Conservation (phyloP, 148 eudicot genomes). For the Rhododendron kiyosumense region DNA sequence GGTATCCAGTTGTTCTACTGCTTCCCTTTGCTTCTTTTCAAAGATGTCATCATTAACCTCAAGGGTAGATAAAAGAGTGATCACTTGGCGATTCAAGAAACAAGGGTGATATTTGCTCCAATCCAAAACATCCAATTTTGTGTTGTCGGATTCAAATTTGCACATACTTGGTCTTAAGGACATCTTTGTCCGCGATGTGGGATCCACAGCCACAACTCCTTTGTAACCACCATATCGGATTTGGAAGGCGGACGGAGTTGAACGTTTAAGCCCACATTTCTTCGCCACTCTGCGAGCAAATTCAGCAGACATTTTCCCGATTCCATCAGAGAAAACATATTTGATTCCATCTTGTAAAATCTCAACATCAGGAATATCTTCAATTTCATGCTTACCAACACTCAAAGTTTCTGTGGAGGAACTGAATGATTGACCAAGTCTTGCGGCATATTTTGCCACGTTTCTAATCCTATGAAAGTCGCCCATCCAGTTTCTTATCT, state of each 20-base stretch:
- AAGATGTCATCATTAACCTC: conserved; percentile 60
- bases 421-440: conserved; percentile 92
- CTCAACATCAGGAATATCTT: conserved; percentile 53
- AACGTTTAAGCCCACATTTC: conserved; percentile 49
- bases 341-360: conserved; percentile 14
- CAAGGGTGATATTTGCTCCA: conserved; percentile 90
- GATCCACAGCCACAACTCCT: conserved; percentile 93
- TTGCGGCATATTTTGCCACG: conserved; percentile 95
- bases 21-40: conserved; percentile 75
- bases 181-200: conserved; percentile 47
- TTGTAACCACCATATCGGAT: conserved; percentile 87
- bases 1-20: conserved; percentile 53
- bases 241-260: conserved; percentile 76
- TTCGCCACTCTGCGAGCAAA: conserved; percentile 66
- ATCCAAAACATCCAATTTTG: conserved; percentile 62
- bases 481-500: conserved; percentile 79
- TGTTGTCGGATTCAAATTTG: conserved; percentile 55
- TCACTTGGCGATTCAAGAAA: conserved; percentile 73
- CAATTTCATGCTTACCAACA: conserved; percentile 50
- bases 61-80: conserved; percentile 79
- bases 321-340: conserved; percentile 83
- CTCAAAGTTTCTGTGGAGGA: conserved; percentile 80
- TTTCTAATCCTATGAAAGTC: conserved; percentile 62
- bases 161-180: conserved; percentile 77
- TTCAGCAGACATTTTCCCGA: conserved; percentile 77